Evolutionary conservation across 768 basidiomycete genomes (phyloP).

Genomic region (Tricholoma hemisulphureum): DNA sequence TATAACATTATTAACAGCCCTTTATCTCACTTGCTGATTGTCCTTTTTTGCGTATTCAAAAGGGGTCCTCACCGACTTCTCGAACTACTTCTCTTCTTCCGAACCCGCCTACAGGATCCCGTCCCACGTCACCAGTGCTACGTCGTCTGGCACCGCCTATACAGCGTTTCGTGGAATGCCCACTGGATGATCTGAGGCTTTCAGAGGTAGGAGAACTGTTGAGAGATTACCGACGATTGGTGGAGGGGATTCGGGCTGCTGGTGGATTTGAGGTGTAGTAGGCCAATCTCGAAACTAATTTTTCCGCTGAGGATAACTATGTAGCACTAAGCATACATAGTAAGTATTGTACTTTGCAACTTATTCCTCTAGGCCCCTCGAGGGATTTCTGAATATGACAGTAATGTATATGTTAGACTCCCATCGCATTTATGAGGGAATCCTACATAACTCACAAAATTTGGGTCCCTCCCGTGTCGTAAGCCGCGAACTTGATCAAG

Average conservation of each 20-base stretch:
- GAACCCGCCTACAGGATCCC: constrained; percentile 33
- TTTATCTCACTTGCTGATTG: constrained; percentile 6
- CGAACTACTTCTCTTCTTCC: constrained; percentile 24
- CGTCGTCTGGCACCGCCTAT: constrained; percentile 60
- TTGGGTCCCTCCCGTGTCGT: too few relatives aligned
- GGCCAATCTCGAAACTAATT: too few relatives aligned
- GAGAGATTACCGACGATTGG: constrained; percentile 77
- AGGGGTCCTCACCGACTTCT: constrained; percentile 28
- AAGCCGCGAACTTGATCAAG: too few relatives aligned
- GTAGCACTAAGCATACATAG: too few relatives aligned
- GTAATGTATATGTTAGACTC: too few relatives aligned
- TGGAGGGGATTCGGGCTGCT: constrained; percentile 58
- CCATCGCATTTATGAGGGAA: too few relatives aligned
- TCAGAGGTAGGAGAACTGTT: constrained; percentile 81
- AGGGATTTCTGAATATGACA: too few relatives aligned
- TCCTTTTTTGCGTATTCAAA: background rate
- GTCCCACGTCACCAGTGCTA: constrained; percentile 35
- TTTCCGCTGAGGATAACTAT: too few relatives aligned
- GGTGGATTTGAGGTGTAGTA: constrained; percentile 55
- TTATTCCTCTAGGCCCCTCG: too few relatives aligned
- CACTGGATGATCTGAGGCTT: constrained; percentile 73
- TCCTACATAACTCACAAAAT: too few relatives aligned
- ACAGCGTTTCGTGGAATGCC: constrained; percentile 67
- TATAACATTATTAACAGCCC: constrained; percentile 10
- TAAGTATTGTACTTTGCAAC: too few relatives aligned